These are phyloP conservation scores for Penicillium sp. DNA, from an alignment of 2,329 filamentous ascomycete species.

Conservation along the genomic window DNA sequence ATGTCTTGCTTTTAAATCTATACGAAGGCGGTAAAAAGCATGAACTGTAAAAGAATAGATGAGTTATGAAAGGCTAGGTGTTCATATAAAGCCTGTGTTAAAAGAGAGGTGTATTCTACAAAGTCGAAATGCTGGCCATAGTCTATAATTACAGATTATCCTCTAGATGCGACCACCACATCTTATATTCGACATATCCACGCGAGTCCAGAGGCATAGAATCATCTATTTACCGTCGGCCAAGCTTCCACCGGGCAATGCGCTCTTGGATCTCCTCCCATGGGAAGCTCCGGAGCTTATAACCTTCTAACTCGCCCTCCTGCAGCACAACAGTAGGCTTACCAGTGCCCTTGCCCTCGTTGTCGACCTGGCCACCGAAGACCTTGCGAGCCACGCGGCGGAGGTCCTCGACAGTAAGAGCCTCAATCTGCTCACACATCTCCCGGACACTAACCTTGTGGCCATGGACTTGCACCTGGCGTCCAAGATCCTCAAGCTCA, in stretches of 20 bases:
- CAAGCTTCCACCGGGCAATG: conserved; percentile 80
- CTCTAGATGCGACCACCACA: conserved; percentile 4
- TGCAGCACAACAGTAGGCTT: conserved; percentile 93
- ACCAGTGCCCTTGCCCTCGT: conserved; percentile 75
- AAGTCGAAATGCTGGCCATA: conserved; percentile 6
- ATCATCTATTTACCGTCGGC: conserved; percentile 53
- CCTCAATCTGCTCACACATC: conserved; percentile 87
- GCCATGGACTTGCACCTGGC: conserved; percentile 96
- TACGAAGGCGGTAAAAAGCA: no score
- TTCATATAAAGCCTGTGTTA: neutral
- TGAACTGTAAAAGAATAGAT: no score
- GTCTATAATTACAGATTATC: conserved; percentile 18
- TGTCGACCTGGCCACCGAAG: conserved; percentile 73
- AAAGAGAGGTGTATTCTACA: conserved; percentile 16
- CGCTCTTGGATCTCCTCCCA: conserved; percentile 91
- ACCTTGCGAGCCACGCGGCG: conserved; percentile 76
- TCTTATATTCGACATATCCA: neutral
- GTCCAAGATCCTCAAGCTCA: conserved; percentile 89
- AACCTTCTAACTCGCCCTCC: conserved; percentile 75
- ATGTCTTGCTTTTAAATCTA: no score
- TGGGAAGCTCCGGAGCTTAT: conserved; percentile 65
- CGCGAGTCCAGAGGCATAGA: neutral
- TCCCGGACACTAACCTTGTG: conserved; percentile 86
- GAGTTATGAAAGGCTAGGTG: neutral
- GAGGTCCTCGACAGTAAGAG: conserved; percentile 75